Base-by-base conservation (phyloP, 768 basidiomycete species). In the Lactifluus echinatus region DNA sequence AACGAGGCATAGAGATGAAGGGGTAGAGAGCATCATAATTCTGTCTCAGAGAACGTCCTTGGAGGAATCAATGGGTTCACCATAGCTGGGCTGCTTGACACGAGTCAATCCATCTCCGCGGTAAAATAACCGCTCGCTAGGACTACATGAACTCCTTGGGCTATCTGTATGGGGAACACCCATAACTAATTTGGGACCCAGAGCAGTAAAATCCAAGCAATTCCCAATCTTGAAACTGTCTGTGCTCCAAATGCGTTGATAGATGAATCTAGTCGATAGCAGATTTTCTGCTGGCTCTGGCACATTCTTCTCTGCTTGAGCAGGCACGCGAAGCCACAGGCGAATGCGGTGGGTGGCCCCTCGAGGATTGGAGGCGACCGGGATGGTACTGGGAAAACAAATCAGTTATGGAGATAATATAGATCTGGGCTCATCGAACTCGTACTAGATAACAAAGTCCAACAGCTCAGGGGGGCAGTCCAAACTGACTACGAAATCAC, bases 171-270 rank as follows among this genome's bases (percentile, higher is more conserved):
- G 39, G n/a, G 59, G 55, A 36, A 76, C 73, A 10, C 74, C 84
- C 71, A 83, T 78, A 17, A 80, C 66, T 65, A 82, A 70, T 63
- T 74, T 79, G 34, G 64, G 64, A 5, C 79, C 75, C 42, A 83
- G 65, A 0, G 75, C 67, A 8, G 75, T 74, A 56, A 85, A 86
- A 57, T 79, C 74, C 31, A 86, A 76, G 28, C 73, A 67, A 0
- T 74, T 74, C 17, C 84, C 84, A 15, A 87, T 64, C 65, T 82
- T 84, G 67, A 86, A 81, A 15, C 71, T 68, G 63, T 86, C 84
- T 21, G 73, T 73, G 68, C 83, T 83, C 78, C 80, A 85, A 65
- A 87, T 71, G 19, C 84, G 80, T 62, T 84, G 83, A 67, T 80
- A 85, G 55, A 81, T 68, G 64, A 76, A 80, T 2, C 80, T 76